Evolutionary conservation across 768 basidiomycete genomes (phyloP).

Genomic region (Phaeotremella fagi): DNA sequence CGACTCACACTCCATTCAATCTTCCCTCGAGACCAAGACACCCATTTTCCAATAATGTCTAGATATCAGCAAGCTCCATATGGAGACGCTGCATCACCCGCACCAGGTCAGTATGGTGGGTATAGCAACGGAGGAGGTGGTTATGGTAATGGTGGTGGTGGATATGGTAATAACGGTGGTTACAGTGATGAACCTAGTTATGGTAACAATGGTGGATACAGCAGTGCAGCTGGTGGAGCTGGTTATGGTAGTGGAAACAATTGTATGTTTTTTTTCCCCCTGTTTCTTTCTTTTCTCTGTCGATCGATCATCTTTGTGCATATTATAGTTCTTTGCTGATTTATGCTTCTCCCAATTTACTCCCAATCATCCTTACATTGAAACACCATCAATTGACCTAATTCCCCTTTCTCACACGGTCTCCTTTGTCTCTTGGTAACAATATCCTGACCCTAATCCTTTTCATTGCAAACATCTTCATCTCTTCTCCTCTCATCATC

Average conservation of each 20-base stretch:
- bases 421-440: background rate
- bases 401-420: background rate
- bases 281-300: background rate
- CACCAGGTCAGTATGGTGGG: slow-evolving; percentile 5
- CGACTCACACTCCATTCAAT: too few species aligned
- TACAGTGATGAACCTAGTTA: slow-evolving; percentile 32
- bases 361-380: background rate
- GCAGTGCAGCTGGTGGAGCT: slow-evolving; percentile 4
- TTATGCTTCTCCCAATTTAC: background rate
- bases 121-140: slow-evolving; percentile 8
- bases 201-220: slow-evolving; percentile 19
- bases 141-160: slow-evolving; percentile 8
- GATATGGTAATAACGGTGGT: slow-evolving; percentile 30
- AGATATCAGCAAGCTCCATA: slow-evolving; percentile 38
- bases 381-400: background rate
- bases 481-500: background rate
- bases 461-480: background rate
- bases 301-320: background rate
- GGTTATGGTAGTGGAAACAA: slow-evolving; percentile 13
- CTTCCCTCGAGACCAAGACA: too few species aligned
- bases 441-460: background rate
- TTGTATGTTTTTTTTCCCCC: background rate
- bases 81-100: slow-evolving; percentile 11
- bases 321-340: background rate
- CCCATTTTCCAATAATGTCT: slow-evolving; percentile 26